Evolutionary conservation across 371 early-diverging fungal species (phyloP).

Genomic region (Dichotomocladium elegans): DNA sequence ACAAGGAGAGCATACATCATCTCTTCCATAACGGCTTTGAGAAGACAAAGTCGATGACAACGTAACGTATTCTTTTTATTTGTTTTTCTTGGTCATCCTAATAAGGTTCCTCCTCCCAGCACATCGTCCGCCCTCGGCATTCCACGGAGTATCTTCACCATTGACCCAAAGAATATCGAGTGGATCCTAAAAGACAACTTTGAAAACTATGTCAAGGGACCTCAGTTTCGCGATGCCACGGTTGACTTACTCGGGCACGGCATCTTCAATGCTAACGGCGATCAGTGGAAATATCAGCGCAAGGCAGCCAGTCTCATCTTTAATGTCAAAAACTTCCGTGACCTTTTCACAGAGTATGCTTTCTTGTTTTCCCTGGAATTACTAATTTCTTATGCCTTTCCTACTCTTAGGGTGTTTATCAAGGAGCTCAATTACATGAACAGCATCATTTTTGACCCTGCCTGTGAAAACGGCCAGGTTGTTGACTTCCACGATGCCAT

Average conservation of each 20-base stretch:
- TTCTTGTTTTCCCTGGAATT: not conserved
- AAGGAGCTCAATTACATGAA: slow-evolving; percentile 35
- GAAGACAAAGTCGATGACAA: slow-evolving; percentile 11
- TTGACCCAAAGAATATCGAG: slow-evolving; percentile 40
- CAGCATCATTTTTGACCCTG: slow-evolving; percentile 31
- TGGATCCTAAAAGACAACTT: slow-evolving; percentile 37
- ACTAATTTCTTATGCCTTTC: not conserved
- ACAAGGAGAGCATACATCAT: slow-evolving; percentile 21
- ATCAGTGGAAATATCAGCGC: slow-evolving; percentile 36
- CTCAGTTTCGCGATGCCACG: slow-evolving; percentile 20
- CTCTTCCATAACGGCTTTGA: slow-evolving; percentile 7
- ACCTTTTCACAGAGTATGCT: slow-evolving; percentile 37
- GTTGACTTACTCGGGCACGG: slow-evolving; percentile 36
- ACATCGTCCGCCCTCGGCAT: slow-evolving; percentile 21
- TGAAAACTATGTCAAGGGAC: slow-evolving; percentile 43
- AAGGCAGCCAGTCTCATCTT: slow-evolving; percentile 47
- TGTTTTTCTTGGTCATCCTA: not conserved
- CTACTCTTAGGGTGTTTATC: slow-evolving; percentile 40
- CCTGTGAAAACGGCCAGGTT: slow-evolving; percentile 15
- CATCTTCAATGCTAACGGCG: slow-evolving; percentile 44
- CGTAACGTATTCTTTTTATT: slow-evolving; percentile 11
- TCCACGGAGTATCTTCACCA: slow-evolving; percentile 25
- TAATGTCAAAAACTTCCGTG: slow-evolving; percentile 44
- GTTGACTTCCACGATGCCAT: slow-evolving; percentile 49
- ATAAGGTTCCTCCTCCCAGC: not conserved